Evolutionary conservation across 2,329 filamentous ascomycete genomes (phyloP), one percentile per base, ranked within the genome.

Genomic region (Aspergillus pseudoterreus): DNA sequence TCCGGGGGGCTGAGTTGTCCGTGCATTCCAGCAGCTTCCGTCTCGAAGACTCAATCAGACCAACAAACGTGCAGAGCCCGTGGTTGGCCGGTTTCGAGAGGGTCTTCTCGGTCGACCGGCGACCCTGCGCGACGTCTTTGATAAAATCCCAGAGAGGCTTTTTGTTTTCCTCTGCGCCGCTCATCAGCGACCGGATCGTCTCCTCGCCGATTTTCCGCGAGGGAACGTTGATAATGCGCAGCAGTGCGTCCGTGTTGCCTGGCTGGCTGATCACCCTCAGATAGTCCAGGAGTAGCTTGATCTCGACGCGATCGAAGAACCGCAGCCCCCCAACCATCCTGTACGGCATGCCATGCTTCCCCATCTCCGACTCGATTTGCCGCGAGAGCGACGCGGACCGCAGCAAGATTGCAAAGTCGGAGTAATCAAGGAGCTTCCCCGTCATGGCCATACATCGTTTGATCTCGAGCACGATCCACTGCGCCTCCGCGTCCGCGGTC

Each of bases 301-400:
- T 87, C 67, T 99, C 92, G 3, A 84, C 81, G 47, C 94, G 84
- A 60, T 99, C 94, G 63, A 95, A 97, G 68, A 99, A 99, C 52
- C 89, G 88, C 56, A 84, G 83, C 2, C 94, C 92, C 62, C 87
- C 92, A 47, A 97, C 86, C 92, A 97, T 96, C 45, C 85, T 85
- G 70, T 97, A 99, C 0, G 91, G 81, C 38, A 97, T 84, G 1
- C 91, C 90, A 10, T 84, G 83, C 62, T 87, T 90, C 12, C 87
- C 90, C 38, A 97, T 76, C 2, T 87, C 86, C 19, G 85, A 81
- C 71, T 99, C 92, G 36, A 97, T 87, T n/a, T 90, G 83, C 19
- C 92, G 80, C 0, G 92, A 96, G 6, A 96, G 76, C 1, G 84
- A 78, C 1, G 91, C 88, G 2, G 91, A 94, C 19, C 92, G 83